These are phyloP conservation scores for Calonectria crousiana DNA, from an alignment of 2,329 filamentous ascomycete genomes.

Conservation along the genomic window DNA sequence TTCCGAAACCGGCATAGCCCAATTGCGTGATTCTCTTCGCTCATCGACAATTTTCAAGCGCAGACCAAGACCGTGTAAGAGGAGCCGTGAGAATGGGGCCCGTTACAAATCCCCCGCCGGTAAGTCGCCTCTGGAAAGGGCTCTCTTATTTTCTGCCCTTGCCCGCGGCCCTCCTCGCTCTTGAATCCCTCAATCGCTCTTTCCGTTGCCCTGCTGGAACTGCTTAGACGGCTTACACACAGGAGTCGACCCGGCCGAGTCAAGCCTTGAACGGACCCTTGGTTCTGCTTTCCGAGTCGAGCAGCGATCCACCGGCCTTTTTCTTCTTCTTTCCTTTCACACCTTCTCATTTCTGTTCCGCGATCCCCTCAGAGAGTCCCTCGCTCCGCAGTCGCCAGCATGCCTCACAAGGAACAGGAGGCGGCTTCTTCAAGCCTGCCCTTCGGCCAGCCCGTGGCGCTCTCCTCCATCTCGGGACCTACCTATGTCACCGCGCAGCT, in stretches of 20 bases:
- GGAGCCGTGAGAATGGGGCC: constrained; percentile 34
- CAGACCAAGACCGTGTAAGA: constrained; percentile 30
- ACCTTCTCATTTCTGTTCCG: neutral
- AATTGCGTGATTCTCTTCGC: constrained; percentile 56
- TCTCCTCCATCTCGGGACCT: constrained; percentile 80
- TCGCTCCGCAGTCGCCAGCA: constrained; percentile 31
- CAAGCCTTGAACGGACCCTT: constrained; percentile 22
- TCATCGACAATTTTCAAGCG: constrained; percentile 52
- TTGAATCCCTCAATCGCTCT: constrained; percentile 24
- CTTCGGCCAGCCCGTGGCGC: constrained; percentile 66
- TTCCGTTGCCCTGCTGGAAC: constrained; percentile 34
- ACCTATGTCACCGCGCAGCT: constrained; percentile 95
- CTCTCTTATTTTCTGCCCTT: constrained; percentile 25
- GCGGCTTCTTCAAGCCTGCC: constrained; percentile 65
- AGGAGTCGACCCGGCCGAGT: constrained; percentile 15
- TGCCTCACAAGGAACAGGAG: constrained; percentile 54
- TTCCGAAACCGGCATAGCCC: constrained; percentile 46
- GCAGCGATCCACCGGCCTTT: constrained; percentile 19
- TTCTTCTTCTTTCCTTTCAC: neutral
- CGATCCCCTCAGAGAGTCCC: constrained; percentile 14
- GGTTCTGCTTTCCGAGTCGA: constrained; percentile 24
- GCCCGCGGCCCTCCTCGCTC: constrained; percentile 18
- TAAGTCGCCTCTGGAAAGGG: constrained; percentile 40
- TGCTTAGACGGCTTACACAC: constrained; percentile 24
- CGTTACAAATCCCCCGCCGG: constrained; percentile 42